Evolutionary conservation across 2,329 filamentous ascomycete species (phyloP), one percentile per base, ranked within the genome.

Genomic region (Botrytis porri): DNA sequence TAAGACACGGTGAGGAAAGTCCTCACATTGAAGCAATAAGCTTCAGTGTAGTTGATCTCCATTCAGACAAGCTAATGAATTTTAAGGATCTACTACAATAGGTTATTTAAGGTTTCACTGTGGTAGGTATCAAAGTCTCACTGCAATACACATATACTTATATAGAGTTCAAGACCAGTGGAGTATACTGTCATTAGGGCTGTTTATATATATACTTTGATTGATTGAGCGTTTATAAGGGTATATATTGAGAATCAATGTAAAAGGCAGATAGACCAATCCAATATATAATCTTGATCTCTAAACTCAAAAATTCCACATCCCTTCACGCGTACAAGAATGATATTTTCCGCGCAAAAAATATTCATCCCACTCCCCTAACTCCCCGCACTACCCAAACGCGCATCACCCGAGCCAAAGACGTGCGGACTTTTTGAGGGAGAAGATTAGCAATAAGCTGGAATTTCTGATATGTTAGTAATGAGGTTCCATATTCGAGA

Each of bases 381-480:
- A 54, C 45, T 54, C 64, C 45, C 64, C 64, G 72, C 73, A 25
- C 74, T 72, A 25, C 22, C 45, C 64, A 32, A 37, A 22, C 18
- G 57, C 18, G 57, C 57, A 35, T 22, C 57, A 59, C 9, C 57
- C 57, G 18, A 10, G 29, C 8, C n/a, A 59, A 59, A 32, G 29
- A 35, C 8, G 29, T 22, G 22, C n/a, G 14, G 7, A 57, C 2
- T 29, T 1, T 54, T 39, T 61, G 59, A 8, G 10, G 7, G 9
- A 22, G 57, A 6, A 7, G 0, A 25, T 39, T 39, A 2, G 22
- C 12, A 39, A 61, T 39, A 4, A 14, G 5, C 59, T 35, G 29
- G 29, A 59, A 22, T 10, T 22, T 1, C 22, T 20, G 8, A 4
- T 59, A 2, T 57, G 1, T 59, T 18, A 14, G 14, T 18, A 59